Conservation (phyloP, 306 rosid species). For the Pterocarpus macrocarpus region DNA sequence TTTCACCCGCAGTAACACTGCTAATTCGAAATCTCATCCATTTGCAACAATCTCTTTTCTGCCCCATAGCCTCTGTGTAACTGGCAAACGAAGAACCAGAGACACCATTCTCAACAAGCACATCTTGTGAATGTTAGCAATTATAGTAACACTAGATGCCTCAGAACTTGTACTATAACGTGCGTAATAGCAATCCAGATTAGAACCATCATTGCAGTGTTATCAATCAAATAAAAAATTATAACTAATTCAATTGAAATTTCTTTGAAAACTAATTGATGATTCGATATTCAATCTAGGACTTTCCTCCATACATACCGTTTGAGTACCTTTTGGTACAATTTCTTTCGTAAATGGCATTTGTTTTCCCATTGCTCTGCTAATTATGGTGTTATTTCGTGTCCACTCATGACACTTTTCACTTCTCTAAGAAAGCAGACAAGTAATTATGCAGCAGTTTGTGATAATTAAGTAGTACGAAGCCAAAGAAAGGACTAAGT, state of each 20-base stretch:
- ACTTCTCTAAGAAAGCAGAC: neutral
- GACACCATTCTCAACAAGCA: neutral
- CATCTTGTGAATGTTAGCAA: neutral
- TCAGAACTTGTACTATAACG: neutral
- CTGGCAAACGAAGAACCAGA: neutral
- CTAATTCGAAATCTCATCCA: neutral
- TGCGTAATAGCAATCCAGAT: neutral
- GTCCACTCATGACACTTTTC: neutral
- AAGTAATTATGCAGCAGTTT: slow-evolving; percentile 1
- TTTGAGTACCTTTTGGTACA: slow-evolving; percentile 2
- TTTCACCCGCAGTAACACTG: neutral
- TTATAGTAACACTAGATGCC: neutral
- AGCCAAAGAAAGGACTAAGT: slow-evolving; percentile 25
- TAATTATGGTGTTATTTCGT: neutral
- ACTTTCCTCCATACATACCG: neutral
- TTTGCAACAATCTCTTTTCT: too few relatives aligned
- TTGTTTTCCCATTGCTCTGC: neutral
- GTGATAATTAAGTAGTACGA: neutral
- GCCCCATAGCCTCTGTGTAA: too few relatives aligned
- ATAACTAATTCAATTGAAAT: too few relatives aligned
- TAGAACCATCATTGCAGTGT: neutral
- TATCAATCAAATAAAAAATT: neutral
- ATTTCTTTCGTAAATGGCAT: neutral
- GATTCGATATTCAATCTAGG: neutral
- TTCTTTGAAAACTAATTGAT: neutral